Evolutionary conservation across 2,329 filamentous ascomycete species (phyloP).

Genomic region (Microsporum ferrugineum): DNA sequence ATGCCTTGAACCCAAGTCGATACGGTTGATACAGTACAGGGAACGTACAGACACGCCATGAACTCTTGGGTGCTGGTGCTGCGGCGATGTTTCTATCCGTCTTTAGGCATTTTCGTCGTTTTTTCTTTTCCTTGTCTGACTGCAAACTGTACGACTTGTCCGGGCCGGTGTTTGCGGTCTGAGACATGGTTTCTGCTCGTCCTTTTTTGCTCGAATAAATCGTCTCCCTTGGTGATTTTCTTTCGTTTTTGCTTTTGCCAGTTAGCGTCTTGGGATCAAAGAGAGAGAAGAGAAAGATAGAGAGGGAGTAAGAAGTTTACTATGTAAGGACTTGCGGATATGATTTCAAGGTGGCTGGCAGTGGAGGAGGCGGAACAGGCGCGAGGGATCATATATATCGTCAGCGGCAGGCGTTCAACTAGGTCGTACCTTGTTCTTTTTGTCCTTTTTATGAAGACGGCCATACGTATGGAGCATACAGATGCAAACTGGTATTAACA

Average conservation of each 20-base stretch:
- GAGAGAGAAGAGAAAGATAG: background rate
- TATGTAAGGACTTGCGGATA: too few relatives aligned
- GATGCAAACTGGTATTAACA: too few relatives aligned
- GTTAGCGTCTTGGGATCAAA: background rate
- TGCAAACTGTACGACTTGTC: background rate
- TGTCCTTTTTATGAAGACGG: too few relatives aligned
- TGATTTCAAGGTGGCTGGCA: background rate
- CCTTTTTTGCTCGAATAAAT: background rate
- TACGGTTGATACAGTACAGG: background rate
- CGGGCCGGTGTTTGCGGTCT: background rate
- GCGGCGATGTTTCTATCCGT: background rate
- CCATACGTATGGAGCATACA: too few relatives aligned
- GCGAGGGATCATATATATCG: background rate
- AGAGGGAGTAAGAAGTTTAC: background rate
- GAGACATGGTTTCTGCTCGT: slow-evolving; percentile 2
- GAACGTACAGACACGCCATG: background rate
- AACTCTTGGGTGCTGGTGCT: background rate
- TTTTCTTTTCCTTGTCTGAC: background rate
- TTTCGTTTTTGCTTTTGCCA: background rate
- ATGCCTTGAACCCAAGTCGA: background rate
- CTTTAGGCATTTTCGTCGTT: background rate
- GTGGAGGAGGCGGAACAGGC: background rate
- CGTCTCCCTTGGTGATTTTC: background rate
- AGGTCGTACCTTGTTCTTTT: too few relatives aligned
- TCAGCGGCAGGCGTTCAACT: too few relatives aligned